Evolutionary conservation across 148 eudicot species (phyloP).

Genomic region (Amaranthus cruentus): DNA sequence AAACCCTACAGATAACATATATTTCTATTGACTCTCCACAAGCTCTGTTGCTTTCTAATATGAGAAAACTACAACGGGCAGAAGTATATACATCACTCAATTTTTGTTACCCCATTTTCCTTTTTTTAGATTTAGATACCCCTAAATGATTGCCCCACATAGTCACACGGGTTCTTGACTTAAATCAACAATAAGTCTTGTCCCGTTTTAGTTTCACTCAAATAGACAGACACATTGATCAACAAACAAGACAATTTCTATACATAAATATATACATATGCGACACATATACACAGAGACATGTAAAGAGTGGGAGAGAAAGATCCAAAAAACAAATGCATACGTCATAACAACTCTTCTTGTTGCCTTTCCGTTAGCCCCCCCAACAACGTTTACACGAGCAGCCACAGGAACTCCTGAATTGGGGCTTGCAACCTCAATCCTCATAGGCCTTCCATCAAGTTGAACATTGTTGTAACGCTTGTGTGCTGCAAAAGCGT

Average conservation of each 20-base stretch:
- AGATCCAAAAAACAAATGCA: constrained; percentile 14
- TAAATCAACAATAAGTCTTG: no score
- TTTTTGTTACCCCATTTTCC: no score
- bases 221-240: background rate
- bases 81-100: no score
- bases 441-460: constrained; percentile 93
- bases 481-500: constrained; percentile 85
- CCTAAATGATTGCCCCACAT: no score
- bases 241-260: background rate
- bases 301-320: background rate
- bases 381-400: constrained; percentile 75
- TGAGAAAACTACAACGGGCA: no score
- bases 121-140: no score
- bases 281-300: background rate
- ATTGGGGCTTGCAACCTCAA: constrained; percentile 58
- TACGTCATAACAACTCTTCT: constrained; percentile 70
- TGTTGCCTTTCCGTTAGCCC: constrained; percentile 50
- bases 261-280: background rate
- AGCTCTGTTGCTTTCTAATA: no score
- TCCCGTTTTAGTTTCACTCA: no score
- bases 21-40: no score
- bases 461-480: constrained; percentile 80
- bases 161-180: no score
- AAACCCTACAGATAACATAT: no score
- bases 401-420: constrained; percentile 57